Conservation (phyloP, 2,329 filamentous ascomycete genomes). For the Penicillium aurantiogriseum region DNA sequence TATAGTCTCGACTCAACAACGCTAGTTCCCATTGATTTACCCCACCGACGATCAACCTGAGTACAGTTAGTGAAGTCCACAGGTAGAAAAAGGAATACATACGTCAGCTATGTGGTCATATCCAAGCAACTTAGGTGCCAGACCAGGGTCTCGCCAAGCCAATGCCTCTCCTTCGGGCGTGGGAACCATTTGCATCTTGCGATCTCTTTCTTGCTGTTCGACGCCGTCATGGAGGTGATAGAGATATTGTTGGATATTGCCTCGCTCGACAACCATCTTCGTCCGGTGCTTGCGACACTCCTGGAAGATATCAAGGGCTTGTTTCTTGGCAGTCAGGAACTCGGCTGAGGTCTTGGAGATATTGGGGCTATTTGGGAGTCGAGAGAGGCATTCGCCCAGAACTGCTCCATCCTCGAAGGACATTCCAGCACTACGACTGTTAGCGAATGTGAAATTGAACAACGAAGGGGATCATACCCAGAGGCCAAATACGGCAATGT, state of each 20-base stretch:
- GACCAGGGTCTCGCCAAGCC: conserved; percentile 44
- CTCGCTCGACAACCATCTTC: conserved; percentile 58
- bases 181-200: conserved; percentile 40
- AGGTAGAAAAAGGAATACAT: conserved; percentile 4
- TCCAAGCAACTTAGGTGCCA: conserved; percentile 42
- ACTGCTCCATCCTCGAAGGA: conserved; percentile 60
- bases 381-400: conserved; percentile 55
- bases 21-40: not conserved
- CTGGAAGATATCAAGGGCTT: conserved; percentile 51
- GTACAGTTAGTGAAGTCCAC: not conserved
- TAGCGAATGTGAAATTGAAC: not conserved
- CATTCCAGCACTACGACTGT: conserved; percentile 54
- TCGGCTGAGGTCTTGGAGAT: conserved; percentile 22
- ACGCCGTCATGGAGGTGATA: conserved; percentile 61
- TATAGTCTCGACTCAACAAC: conserved; percentile 17
- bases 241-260: conserved; percentile 61
- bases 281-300: conserved; percentile 58
- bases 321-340: conserved; percentile 34
- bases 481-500: conserved; percentile 62
- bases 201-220: conserved; percentile 56
- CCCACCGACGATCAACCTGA: conserved; percentile 16
- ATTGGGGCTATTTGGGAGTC: conserved; percentile 42
- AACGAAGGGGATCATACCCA: conserved; percentile 27
- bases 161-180: conserved; percentile 44
- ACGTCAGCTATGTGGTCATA: conserved; percentile 44